A percentile compares a stretch with the other conserved stretches of the same genome.
phyloP scores from a whole-genome alignment of 768 basidiomycete genomes.

The Boletellus ananas region DNA sequence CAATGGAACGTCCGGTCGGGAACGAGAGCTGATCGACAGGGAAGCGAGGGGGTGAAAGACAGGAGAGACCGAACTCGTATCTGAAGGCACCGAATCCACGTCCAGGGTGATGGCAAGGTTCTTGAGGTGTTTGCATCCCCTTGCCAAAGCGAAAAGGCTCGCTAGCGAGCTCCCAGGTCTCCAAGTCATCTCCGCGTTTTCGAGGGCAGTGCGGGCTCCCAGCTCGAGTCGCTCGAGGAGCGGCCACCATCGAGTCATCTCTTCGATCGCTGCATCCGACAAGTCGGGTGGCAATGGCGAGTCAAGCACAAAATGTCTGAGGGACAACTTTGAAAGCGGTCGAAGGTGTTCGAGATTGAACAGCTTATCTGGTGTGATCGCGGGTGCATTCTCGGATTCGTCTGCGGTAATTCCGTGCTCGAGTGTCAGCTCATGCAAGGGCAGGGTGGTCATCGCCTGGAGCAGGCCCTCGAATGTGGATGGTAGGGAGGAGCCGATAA shows the following conservation, averaged over 20 bases:
- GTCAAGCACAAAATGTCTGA: constrained; percentile 39
- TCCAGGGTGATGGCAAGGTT: constrained; percentile 22
- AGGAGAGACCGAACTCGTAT: not conserved
- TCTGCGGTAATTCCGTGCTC: constrained; percentile 31
- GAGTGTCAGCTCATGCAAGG: constrained; percentile 37
- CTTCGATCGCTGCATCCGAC: constrained; percentile 36
- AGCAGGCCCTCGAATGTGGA: constrained; percentile 38
- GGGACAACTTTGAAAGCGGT: constrained; percentile 32
- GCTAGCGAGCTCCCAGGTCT: constrained; percentile 15
- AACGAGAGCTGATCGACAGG: constrained; percentile 34
- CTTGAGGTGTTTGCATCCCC: constrained; percentile 14
- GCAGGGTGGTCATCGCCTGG: constrained; percentile 27
- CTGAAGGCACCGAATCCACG: not conserved
- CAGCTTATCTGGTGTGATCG: constrained; percentile 7
- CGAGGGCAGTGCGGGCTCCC: constrained; percentile 28
- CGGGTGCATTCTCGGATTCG: constrained; percentile 34
- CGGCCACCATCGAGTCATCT: constrained; percentile 45
- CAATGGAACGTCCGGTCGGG: constrained; percentile 24
- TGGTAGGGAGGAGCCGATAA: constrained; percentile 24
- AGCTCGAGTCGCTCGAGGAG: constrained; percentile 40
- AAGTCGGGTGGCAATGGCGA: constrained; percentile 38
- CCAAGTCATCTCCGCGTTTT: constrained; percentile 21
- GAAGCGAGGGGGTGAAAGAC: constrained; percentile 25
- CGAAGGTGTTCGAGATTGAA: constrained; percentile 33
- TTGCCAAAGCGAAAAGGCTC: constrained; percentile 15